Percentiles rank a stretch among this genome's conserved stretches.
phyloP scores from a whole-genome alignment of 805 yeast species.

The Blastobotrys robertii region DNA sequence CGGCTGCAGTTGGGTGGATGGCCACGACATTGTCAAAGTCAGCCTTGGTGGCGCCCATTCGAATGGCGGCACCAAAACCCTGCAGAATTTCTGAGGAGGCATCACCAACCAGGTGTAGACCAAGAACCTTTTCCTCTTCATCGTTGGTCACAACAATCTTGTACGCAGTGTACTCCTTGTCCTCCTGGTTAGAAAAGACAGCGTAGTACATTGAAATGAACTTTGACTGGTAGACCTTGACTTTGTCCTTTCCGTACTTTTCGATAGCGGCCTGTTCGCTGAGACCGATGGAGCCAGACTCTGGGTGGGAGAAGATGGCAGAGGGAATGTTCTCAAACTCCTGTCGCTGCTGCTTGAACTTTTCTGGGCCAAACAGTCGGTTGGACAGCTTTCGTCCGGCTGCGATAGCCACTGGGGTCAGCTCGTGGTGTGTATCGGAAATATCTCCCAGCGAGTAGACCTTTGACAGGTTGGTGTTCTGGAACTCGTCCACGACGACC shows the following conservation, averaged over 20 bases:
- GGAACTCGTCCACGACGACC: conserved; percentile 78
- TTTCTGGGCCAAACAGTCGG: conserved; percentile 77
- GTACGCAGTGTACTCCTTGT: conserved; percentile 81
- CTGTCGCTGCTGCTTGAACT: conserved; percentile 63
- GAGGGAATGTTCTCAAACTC: conserved; percentile 85
- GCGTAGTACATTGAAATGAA: conserved; percentile 93
- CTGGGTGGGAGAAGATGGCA: conserved; percentile 97
- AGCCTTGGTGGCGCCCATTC: conserved; percentile 97
- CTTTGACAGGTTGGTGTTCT: conserved; percentile 61
- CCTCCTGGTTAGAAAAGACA: conserved; percentile 51
- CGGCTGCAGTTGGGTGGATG: conserved; percentile 97
- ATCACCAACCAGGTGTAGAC: conserved; percentile 90
- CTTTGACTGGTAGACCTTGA: conserved; percentile 72
- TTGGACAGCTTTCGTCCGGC: conserved; percentile 92
- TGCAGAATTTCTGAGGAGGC: conserved; percentile 85
- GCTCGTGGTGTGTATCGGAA: conserved; percentile 71
- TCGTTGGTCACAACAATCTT: conserved; percentile 65
- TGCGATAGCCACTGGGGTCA: conserved; percentile 98
- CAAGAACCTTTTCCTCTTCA: conserved; percentile 84
- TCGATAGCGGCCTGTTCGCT: conserved; percentile 68
- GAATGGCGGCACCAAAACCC: conserved; percentile 96
- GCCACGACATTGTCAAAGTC: conserved; percentile 96
- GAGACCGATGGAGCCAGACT: conserved; percentile 89
- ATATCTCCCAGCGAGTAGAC: conserved; percentile 91
- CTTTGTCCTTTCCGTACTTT: conserved; percentile 67